Evolutionary conservation across 169 alveolate genomes (phyloP), one percentile per base, ranked within the genome.

Genomic region (Cryptosporidium tyzzeri): DNA sequence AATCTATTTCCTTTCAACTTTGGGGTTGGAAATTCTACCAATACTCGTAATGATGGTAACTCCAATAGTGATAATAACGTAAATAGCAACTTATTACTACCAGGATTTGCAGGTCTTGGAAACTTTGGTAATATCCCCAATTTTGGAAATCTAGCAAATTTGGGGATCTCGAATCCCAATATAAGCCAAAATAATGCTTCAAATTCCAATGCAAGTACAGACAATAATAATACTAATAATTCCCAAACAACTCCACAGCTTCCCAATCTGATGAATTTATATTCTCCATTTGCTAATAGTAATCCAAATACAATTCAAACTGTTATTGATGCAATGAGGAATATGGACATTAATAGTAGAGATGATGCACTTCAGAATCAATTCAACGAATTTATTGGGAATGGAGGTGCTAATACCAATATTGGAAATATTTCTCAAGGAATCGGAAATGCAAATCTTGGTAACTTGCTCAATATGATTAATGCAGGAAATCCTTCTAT

Each of bases 301-400:
- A 62, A 18, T 16, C 45, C 55, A 23, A 55, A 61, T 37, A 41
- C 80, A 6, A 80, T 80, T 23, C 80, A 80, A 33, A 61, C 73
- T 44, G 75, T 80, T 41, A 65, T 80, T 62, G 89, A 80, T 80
- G 73, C 89, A 23, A 80, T 80, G 89, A 80, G 89, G 44, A 80
- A 62, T 45, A 80, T 80, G 71, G 45, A 65, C 18, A 80, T 80
- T 23, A 70, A 41, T 45, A 70, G 44, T 12, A 16, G 61, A 4
- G n/a, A 14, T 37, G 21, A 70, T 3, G 18, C 23, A 26, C 26
- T 84, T 35, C 62, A 37, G 8, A 39, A 10, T 41, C 37, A 51
- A 33, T 21, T n/a, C 7, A 70, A 5, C 18, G 50, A 44, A 6
- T 41, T 45, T 3, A 37, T 41, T n/a, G 48, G 58, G 10, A 69